Base-by-base conservation (phyloP, 192 early-diverging fungal genomes). In the Coemansia reversa region DNA sequence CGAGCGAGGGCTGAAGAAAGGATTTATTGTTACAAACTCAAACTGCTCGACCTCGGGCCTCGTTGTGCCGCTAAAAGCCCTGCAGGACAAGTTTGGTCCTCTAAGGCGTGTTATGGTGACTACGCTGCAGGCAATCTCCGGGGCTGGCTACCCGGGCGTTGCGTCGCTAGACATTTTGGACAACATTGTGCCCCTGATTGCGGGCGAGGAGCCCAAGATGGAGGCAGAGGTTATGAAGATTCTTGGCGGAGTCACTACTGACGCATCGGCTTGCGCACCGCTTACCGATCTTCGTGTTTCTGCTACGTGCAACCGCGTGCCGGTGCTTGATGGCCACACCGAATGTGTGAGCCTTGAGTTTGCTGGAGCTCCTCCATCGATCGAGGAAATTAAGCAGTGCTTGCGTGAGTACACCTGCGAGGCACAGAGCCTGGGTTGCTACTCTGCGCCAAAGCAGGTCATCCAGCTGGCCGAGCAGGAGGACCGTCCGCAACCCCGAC, bases 41-140 rank as follows among this genome's bases (percentile, higher is more conserved):
- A 98, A 98, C 84, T 98, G 97, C 82, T 95, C 97, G n/a, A 94
- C 97, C 49, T 93, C 97, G 4, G 97, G 97, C 22, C 85, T 98
- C 32, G 95, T 96, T 14, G 93, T 95, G 57, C 87, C 88, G 2
- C 76, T 94, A 55, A 91, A 91, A 74, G 90, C 96, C 12, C 82
- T 98, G 57, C 89, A 94, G 73, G 92, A 97, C 74, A 86, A 84
- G 45, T 98, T 96, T 76, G 97, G 97, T 5, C 93, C 94, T 22
- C 51, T 96, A 39, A 81, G 76, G 47, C 84, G 85, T 47, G 86
- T 95, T 24, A 79, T 93, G 18, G 97, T 98, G 35, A 86, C 86
- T 19, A 98, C 95, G 20, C 87, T 95, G 83, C 97, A 98, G 83
- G 94, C 97, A 16, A 91, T 98, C 69, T 95, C 93, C 16, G 97